Evolutionary conservation across 2,329 filamentous ascomycete species (phyloP).

Genomic region (Bipolaris victoriae): DNA sequence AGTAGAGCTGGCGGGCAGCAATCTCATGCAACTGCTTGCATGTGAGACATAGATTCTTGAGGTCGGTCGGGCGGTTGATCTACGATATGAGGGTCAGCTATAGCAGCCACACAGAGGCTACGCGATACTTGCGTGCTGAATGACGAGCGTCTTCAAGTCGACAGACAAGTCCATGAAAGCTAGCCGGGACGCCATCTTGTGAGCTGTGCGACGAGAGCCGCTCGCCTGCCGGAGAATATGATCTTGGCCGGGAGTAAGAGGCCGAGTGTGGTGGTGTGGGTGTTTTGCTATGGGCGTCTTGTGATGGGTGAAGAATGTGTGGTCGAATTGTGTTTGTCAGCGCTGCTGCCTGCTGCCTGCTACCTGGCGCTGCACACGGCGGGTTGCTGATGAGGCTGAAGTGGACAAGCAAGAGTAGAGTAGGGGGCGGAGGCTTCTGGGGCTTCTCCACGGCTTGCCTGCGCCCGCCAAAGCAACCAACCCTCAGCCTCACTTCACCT

Average conservation of each 20-base stretch:
- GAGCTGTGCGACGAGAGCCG: not conserved
- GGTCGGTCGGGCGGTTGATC: constrained; percentile 55
- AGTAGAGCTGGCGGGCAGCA: constrained; percentile 55
- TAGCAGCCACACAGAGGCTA: not conserved
- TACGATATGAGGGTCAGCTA: constrained; percentile 21
- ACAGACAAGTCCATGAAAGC: constrained; percentile 46
- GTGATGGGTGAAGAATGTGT: not conserved
- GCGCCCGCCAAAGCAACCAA: constrained; percentile 6
- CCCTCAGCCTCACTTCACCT: constrained; percentile 28
- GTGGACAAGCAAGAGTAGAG: constrained; percentile 9
- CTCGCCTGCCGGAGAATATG: not conserved
- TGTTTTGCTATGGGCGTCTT: not conserved
- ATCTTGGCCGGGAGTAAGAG: not conserved
- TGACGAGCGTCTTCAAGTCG: constrained; percentile 49
- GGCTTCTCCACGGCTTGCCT: not conserved
- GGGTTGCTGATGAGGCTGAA: constrained; percentile 15
- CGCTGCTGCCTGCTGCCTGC: constrained; percentile 4
- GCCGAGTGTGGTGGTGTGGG: not conserved
- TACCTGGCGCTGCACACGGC: not conserved
- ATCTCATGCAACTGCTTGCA: constrained; percentile 56
- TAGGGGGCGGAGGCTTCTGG: not conserved
- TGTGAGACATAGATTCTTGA: constrained; percentile 56
- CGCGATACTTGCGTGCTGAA: constrained; percentile 44
- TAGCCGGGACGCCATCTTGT: constrained; percentile 34
- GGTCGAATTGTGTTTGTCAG: not conserved